A percentile compares a stretch with the other conserved stretches of the same genome.
These are phyloP conservation scores for Gossypium thurberi DNA, from an alignment of 345 rosid genomes.

Conservation along the genomic window DNA sequence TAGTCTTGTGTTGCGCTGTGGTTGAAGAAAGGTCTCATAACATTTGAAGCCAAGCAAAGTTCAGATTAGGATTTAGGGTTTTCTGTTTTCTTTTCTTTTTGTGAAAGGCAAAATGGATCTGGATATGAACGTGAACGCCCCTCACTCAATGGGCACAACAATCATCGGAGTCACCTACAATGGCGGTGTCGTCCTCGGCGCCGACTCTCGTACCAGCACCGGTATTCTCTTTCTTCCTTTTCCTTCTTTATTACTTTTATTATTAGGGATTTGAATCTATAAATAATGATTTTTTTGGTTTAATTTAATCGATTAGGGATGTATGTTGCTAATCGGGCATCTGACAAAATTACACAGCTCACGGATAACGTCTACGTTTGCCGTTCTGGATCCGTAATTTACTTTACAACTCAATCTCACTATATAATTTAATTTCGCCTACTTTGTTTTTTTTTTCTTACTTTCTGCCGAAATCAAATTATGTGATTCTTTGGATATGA, in stretches of 20 bases:
- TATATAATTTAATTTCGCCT: neutral
- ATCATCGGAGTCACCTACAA: slow-evolving; percentile 95
- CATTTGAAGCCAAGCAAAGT: neutral
- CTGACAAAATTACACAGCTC: slow-evolving; percentile 90
- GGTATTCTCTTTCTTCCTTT: slow-evolving; percentile 37
- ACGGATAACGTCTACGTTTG: slow-evolving; percentile 93
- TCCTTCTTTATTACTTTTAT: neutral
- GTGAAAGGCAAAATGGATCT: slow-evolving; percentile 21
- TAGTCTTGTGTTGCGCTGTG: neutral
- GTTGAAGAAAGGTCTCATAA: neutral
- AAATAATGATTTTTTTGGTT: neutral
- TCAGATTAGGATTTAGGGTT: neutral
- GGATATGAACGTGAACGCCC: slow-evolving; percentile 43
- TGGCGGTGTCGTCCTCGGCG: slow-evolving; percentile 98
- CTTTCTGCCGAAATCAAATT: neutral
- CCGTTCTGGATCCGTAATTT: slow-evolving; percentile 97
- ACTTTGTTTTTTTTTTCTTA: neutral
- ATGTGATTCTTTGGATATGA: neutral
- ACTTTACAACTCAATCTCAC: neutral
- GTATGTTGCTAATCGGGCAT: slow-evolving; percentile 91
- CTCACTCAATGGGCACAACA: slow-evolving; percentile 98
- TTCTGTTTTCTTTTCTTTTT: neutral
- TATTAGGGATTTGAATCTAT: neutral
- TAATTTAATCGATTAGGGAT: slow-evolving; percentile 42
- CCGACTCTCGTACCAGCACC: slow-evolving; percentile 98